A percentile compares a stretch with the other conserved stretches of the same genome.
These are phyloP conservation scores for Terfezia claveryi DNA, from an alignment of 495 filamentous ascomycete genomes.

Conservation along the genomic window DNA sequence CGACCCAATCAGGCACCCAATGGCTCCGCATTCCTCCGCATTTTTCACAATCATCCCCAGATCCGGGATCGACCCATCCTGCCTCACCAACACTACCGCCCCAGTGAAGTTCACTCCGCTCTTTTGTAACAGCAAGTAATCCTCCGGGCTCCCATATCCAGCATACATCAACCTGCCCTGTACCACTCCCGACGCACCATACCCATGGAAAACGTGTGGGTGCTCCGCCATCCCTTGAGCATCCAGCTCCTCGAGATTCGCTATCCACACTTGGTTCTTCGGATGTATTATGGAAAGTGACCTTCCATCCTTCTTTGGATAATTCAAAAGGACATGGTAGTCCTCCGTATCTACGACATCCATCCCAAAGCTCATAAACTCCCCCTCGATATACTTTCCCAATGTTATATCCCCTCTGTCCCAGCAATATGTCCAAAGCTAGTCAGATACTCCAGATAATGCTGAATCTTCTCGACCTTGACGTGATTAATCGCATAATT, in stretches of 20 bases:
- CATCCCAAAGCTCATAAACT: conserved; percentile 45
- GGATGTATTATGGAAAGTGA: conserved; percentile 51
- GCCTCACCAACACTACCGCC: conserved; percentile 62
- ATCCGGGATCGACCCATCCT: conserved; percentile 53
- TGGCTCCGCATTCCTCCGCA: conserved; percentile 60
- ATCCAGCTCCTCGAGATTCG: conserved; percentile 51
- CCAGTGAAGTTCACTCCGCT: conserved; percentile 51
- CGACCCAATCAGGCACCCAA: conserved; percentile 48
- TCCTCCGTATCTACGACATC: conserved; percentile 50
- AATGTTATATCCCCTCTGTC: conserved; percentile 64
- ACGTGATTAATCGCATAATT: conserved; percentile 47
- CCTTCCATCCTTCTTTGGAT: conserved; percentile 53
- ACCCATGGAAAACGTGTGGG: conserved; percentile 63
- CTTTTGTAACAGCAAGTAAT: conserved; percentile 51
- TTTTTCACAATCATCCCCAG: conserved; percentile 67
- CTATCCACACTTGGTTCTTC: conserved; percentile 58
- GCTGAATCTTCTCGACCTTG: conserved; percentile 41
- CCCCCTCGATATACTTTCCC: conserved; percentile 55
- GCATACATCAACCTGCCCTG: conserved; percentile 86
- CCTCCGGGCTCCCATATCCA: conserved; percentile 68
- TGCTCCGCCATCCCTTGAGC: conserved; percentile 25
- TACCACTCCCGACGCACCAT: conserved; percentile 71
- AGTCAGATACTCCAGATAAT: conserved; percentile 49
- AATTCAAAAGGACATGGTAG: conserved; percentile 82
- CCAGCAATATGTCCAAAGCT: conserved; percentile 72